These are phyloP conservation scores for Exophiala alcalophila DNA, from an alignment of 2,329 filamentous ascomycete genomes.

Conservation along the genomic window DNA sequence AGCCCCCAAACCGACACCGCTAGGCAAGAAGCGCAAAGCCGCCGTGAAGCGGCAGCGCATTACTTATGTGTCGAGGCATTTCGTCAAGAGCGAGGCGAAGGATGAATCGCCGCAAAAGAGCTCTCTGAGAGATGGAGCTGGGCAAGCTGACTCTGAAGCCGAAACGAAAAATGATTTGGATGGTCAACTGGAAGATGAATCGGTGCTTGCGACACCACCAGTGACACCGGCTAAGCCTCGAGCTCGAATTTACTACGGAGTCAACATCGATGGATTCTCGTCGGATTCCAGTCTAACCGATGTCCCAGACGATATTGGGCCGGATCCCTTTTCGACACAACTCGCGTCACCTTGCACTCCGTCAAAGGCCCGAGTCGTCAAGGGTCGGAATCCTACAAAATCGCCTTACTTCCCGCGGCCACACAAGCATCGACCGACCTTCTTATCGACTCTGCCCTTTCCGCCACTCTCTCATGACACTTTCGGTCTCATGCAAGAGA, in stretches of 20 bases:
- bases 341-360: slow-evolving; percentile 3
- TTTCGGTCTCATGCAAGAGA: slow-evolving; percentile 84
- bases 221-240: slow-evolving; percentile 15
- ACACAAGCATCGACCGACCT: slow-evolving; percentile 29
- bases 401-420: slow-evolving; percentile 45
- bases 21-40: slow-evolving; percentile 9
- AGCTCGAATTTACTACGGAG: slow-evolving; percentile 22
- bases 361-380: slow-evolving; percentile 15
- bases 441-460: slow-evolving; percentile 55
- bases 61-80: slow-evolving; percentile 29
- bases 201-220: slow-evolving; percentile 17
- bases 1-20: background rate
- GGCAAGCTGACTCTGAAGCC: background rate
- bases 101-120: slow-evolving; percentile 2
- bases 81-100: slow-evolving; percentile 10
- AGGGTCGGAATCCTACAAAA: slow-evolving; percentile 12
- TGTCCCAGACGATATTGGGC: slow-evolving; percentile 35
- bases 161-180: slow-evolving; percentile 1
- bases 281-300: slow-evolving; percentile 40
- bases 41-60: slow-evolving; percentile 15
- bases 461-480: slow-evolving; percentile 60
- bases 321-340: slow-evolving; percentile 19
- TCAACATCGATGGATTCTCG: slow-evolving; percentile 30
- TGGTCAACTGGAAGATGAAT: slow-evolving; percentile 2
- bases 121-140: background rate